Evolutionary conservation across 1,139 yeast genomes (phyloP), one percentile per base, ranked within the genome.

Genomic region (Kodamaea anthophila): DNA sequence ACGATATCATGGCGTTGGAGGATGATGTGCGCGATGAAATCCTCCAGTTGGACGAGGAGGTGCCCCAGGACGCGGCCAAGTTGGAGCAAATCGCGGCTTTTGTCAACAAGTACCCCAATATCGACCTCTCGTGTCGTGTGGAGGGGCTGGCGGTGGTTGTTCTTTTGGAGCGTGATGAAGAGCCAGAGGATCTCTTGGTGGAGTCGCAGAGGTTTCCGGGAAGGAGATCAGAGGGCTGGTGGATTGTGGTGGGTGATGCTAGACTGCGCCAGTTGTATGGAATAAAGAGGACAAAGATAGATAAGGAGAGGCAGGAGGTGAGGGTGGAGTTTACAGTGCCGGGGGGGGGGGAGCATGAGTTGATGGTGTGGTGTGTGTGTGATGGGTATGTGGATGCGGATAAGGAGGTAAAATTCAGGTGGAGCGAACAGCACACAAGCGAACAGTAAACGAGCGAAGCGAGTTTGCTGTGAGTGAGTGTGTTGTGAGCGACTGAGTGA

Each of bases 341-440:
- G 0, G 64, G 57, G 3, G 53, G 69, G 4, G 96, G 96, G 0
- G 52, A 58, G 5, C 81, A 77, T 34, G 53, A 66, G 9, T 55
- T 87, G 23, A 73, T 78, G 1, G 58, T 86, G 3, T 88, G 94
- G 94, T 79, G 91, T 47, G 72, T 88, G 55, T 83, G 96, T 55
- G 97, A 88, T 48, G 80, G 94, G 0, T 91, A 88, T 47, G 46
- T 85, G 18, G 97, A 87, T 49, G 94, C 87, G 3, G 98, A 91
- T 50, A 85, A 84, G 50, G 96, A 88, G 55, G 67, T 76, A 69
- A 64, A 14, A 51, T 77, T 7, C 60, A 64, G 9, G 78, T 70
- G 12, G 49, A 42, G 15, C n/a, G n/a, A 16, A 9, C 8, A 16
- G 18, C 18, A 9, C 9, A 9, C 18, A 16, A 16, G 18, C 9